Conservation (phyloP, 1,139 yeast species). For the Hemisphaericaspora subhashii region DNA sequence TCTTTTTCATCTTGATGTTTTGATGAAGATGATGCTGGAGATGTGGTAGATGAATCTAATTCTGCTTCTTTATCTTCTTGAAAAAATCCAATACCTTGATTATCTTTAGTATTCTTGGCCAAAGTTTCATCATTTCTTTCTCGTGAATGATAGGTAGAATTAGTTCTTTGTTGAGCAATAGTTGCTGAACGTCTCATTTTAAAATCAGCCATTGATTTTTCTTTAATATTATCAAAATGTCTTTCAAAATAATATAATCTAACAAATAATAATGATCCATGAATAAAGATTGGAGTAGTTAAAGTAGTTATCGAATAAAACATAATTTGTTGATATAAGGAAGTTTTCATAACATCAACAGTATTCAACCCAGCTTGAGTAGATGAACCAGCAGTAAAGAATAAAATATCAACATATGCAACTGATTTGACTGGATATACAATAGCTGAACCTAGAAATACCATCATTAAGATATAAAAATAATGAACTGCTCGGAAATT, state of each 20-base stretch:
- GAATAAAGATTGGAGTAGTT: slow-evolving; percentile 88
- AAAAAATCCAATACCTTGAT: slow-evolving; percentile 33
- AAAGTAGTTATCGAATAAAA: slow-evolving; percentile 60
- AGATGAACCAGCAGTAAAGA: slow-evolving; percentile 70
- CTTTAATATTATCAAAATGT: slow-evolving; percentile 79
- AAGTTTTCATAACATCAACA: slow-evolving; percentile 58
- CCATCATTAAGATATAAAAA: slow-evolving; percentile 53
- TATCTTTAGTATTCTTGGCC: slow-evolving; percentile 34
- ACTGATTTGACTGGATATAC: slow-evolving; percentile 72
- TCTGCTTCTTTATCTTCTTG: slow-evolving; percentile 9
- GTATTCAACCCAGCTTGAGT: slow-evolving; percentile 95
- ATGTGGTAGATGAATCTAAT: slow-evolving; percentile 29
- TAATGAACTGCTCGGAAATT: slow-evolving; percentile 82
- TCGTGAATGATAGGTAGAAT: slow-evolving; percentile 27
- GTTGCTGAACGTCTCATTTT: slow-evolving; percentile 82
- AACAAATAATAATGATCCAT: slow-evolving; percentile 74
- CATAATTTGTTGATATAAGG: slow-evolving; percentile 75
- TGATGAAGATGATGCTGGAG: slow-evolving; percentile 27
- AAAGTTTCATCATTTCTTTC: slow-evolving; percentile 15
- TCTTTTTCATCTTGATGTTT: slow-evolving; percentile 6
- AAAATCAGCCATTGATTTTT: slow-evolving; percentile 69
- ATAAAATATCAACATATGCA: slow-evolving; percentile 74
- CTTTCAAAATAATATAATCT: slow-evolving; percentile 89
- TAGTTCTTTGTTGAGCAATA: slow-evolving; percentile 54
- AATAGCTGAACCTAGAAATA: slow-evolving; percentile 67